phyloP scores from a whole-genome alignment of 2,329 filamentous ascomycete genomes.

The Myriosclerotinia scirpicola region DNA sequence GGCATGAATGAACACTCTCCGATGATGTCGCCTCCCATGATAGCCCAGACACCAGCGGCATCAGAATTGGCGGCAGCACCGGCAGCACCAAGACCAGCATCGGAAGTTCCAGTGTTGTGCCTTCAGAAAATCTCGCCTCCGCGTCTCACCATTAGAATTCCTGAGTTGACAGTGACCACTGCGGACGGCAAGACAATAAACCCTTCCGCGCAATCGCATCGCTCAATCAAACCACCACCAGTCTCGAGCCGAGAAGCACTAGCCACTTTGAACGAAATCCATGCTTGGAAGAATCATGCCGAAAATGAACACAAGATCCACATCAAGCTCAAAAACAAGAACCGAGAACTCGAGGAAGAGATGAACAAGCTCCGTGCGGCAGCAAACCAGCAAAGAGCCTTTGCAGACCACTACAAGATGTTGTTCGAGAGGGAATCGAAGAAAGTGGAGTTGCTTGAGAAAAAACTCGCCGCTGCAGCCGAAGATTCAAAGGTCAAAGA shows the following conservation, averaged over 20 bases:
- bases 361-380: background rate
- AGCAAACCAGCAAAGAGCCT: background rate
- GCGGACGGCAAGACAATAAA: background rate
- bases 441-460: background rate
- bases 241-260: background rate
- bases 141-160: background rate
- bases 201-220: background rate
- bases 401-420: conserved; percentile 8
- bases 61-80: background rate
- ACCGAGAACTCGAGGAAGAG: background rate
- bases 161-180: background rate
- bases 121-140: background rate
- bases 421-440: background rate
- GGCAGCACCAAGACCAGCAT: background rate
- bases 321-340: background rate
- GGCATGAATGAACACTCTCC: background rate
- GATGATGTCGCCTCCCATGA: background rate
- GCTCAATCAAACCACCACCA: background rate
- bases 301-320: background rate
- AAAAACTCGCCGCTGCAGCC: background rate
- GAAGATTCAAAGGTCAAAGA: background rate
- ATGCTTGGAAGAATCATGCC: conserved; percentile 4
- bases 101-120: background rate
- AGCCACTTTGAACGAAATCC: background rate
- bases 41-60: background rate